phyloP scores from a whole-genome alignment of 202 grass and related monocot species.

The Carex arenaria region DNA sequence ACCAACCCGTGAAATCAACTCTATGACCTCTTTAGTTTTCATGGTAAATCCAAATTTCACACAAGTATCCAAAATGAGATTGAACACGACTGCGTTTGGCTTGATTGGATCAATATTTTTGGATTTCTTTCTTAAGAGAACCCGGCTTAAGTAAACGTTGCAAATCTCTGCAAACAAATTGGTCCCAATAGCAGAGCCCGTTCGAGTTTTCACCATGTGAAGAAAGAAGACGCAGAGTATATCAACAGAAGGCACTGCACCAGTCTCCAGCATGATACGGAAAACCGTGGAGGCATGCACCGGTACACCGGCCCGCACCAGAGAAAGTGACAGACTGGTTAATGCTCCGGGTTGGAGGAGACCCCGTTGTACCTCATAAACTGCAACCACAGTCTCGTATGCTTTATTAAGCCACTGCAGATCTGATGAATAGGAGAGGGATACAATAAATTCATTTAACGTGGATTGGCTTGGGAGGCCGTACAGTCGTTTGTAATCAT shows the following conservation, averaged over 20 bases:
- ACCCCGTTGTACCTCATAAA: constrained; percentile 41
- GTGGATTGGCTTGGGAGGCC: constrained; percentile 48
- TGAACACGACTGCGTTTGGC: constrained; percentile 56
- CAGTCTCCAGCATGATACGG: constrained; percentile 50
- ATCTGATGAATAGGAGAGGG: constrained; percentile 45
- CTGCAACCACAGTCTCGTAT: constrained; percentile 44
- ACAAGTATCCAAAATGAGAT: constrained; percentile 76
- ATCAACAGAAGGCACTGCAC: constrained; percentile 60
- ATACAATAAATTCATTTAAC: constrained; percentile 46
- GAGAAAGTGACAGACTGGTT: constrained; percentile 45
- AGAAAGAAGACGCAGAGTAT: constrained; percentile 56
- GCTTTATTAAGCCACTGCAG: constrained; percentile 69
- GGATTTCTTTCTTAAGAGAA: constrained; percentile 33
- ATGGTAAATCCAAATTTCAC: constrained; percentile 60
- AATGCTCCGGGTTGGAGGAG: constrained; percentile 43
- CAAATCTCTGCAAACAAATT: constrained; percentile 67
- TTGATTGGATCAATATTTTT: constrained; percentile 48
- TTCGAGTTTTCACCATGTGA: constrained; percentile 67
- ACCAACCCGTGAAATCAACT: constrained; percentile 57
- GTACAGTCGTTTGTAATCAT: constrained; percentile 57
- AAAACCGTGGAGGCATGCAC: constrained; percentile 47
- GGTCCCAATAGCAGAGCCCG: constrained; percentile 53
- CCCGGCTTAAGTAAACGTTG: constrained; percentile 38
- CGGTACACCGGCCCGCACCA: constrained; percentile 61
- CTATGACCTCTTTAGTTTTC: constrained; percentile 64